Evolutionary conservation across 176 grass and related monocot genomes (phyloP).

Genomic region (Oryza punctata): DNA sequence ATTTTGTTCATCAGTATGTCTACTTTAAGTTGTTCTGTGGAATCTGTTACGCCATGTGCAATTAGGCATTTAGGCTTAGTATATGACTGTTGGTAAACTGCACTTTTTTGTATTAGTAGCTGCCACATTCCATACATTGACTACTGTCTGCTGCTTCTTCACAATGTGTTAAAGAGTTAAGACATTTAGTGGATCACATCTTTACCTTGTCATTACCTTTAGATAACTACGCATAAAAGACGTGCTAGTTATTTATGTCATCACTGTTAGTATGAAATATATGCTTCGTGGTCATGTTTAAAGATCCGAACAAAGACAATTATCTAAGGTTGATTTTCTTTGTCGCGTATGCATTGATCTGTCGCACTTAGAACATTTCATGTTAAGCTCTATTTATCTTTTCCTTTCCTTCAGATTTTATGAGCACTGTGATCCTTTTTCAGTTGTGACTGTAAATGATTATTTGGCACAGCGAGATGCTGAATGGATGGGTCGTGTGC

Average conservation of each 20-base stretch:
- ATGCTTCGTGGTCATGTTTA: conserved; percentile 4
- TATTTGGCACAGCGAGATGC: conserved; percentile 97
- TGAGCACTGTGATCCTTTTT: conserved; percentile 23
- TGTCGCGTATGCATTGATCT: conserved; percentile 14
- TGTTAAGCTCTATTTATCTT: too few species aligned
- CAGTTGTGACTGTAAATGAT: conserved; percentile 99
- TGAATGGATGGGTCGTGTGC: conserved; percentile 39
- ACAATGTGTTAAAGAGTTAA: background rate
- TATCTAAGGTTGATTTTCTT: background rate
- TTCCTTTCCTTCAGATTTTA: conserved; percentile 22
- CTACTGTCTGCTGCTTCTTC: background rate
- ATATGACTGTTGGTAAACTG: background rate
- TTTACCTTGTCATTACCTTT: too few species aligned
- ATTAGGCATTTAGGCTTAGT: background rate
- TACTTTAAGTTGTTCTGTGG: background rate
- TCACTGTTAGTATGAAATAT: background rate
- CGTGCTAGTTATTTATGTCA: background rate
- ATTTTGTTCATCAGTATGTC: background rate
- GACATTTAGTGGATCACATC: background rate
- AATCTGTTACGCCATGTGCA: background rate
- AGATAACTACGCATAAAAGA: too few species aligned
- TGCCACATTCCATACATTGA: background rate
- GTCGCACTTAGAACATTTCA: background rate
- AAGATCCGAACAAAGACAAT: background rate
- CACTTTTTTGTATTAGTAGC: background rate